A percentile compares a stretch with the other conserved stretches of the same genome.
These are phyloP conservation scores for Trichoderma sp. DNA, from an alignment of 2,329 filamentous ascomycete genomes.

Conservation along the genomic window DNA sequence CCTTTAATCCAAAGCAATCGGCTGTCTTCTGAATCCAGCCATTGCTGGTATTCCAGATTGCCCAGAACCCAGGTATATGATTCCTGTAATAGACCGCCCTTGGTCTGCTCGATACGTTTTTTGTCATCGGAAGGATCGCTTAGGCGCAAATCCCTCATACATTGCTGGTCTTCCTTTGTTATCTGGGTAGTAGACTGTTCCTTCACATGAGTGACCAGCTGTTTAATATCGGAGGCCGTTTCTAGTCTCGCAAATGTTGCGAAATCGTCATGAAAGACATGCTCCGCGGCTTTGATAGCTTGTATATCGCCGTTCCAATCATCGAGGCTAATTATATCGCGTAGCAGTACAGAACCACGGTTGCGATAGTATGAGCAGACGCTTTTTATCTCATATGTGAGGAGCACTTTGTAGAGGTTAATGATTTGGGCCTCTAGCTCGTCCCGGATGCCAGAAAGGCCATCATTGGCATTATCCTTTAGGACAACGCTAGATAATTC, in stretches of 20 bases:
- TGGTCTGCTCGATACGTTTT: slow-evolving; percentile 34
- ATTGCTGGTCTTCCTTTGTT: slow-evolving; percentile 24
- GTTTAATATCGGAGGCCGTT: slow-evolving; percentile 17
- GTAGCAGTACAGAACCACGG: slow-evolving; percentile 29
- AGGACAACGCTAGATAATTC: slow-evolving; percentile 31
- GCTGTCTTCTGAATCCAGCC: slow-evolving; percentile 12
- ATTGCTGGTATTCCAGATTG: slow-evolving; percentile 27
- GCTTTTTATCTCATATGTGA: slow-evolving; percentile 42
- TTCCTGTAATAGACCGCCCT: slow-evolving; percentile 35
- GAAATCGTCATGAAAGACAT: slow-evolving; percentile 18
- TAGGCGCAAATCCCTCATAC: slow-evolving; percentile 24
- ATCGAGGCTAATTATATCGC: slow-evolving; percentile 33
- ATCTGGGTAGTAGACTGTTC: slow-evolving; percentile 15
- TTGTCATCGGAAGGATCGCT: slow-evolving; percentile 36
- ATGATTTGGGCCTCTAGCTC: slow-evolving; percentile 31
- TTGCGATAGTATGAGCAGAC: slow-evolving; percentile 37
- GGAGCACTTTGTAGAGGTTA: slow-evolving; percentile 39
- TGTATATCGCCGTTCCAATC: slow-evolving; percentile 35
- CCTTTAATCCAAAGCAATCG: slow-evolving; percentile 40
- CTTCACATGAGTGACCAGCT: slow-evolving; percentile 18
- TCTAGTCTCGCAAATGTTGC: slow-evolving; percentile 19
- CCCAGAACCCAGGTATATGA: slow-evolving; percentile 37
- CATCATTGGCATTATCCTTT: slow-evolving; percentile 22
- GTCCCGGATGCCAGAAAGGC: slow-evolving; percentile 19
- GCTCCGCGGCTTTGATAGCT: slow-evolving; percentile 31